These are phyloP conservation scores for Pyricularia sp. DNA, from an alignment of 2,329 filamentous ascomycete genomes.

Conservation along the genomic window DNA sequence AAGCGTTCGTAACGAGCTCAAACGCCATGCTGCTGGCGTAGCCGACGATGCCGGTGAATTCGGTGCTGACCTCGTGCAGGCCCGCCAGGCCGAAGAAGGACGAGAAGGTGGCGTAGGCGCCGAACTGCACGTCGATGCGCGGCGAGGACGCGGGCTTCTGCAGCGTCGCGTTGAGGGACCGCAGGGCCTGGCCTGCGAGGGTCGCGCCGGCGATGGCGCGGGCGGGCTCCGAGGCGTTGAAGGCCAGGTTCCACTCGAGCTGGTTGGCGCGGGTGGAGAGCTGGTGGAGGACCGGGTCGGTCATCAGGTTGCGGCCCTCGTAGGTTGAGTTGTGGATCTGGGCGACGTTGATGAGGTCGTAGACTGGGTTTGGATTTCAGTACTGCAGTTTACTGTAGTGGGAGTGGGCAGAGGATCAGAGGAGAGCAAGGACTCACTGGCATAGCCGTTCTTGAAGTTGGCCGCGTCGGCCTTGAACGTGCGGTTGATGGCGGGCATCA, in stretches of 20 bases:
- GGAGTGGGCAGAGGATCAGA: background rate
- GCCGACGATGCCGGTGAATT: slow-evolving; percentile 72
- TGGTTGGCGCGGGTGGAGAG: slow-evolving; percentile 65
- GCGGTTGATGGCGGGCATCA: slow-evolving; percentile 45
- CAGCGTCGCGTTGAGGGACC: slow-evolving; percentile 42
- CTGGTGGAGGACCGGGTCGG: slow-evolving; percentile 46
- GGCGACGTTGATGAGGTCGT: slow-evolving; percentile 50
- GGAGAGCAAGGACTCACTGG: slow-evolving; percentile 33
- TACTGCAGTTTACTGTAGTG: background rate
- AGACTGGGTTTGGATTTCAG: slow-evolving; percentile 29
- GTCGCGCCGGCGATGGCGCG: slow-evolving; percentile 49
- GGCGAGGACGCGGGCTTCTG: slow-evolving; percentile 18
- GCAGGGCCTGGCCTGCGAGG: slow-evolving; percentile 45
- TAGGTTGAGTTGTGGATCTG: slow-evolving; percentile 53
- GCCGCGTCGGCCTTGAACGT: slow-evolving; percentile 36
- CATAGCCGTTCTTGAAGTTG: slow-evolving; percentile 51
- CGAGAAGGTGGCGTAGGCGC: slow-evolving; percentile 52
- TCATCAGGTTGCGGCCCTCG: slow-evolving; percentile 49
- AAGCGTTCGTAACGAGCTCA: slow-evolving; percentile 55
- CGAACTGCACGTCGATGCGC: slow-evolving; percentile 45
- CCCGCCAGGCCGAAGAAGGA: slow-evolving; percentile 53
- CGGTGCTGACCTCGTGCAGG: slow-evolving; percentile 36
- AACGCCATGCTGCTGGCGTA: slow-evolving; percentile 78
- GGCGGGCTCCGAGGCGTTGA: slow-evolving; percentile 62
- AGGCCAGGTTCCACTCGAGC: slow-evolving; percentile 77